Evolutionary conservation across 2,329 filamentous ascomycete species (phyloP).

Genomic region (Fusarium coicis): DNA sequence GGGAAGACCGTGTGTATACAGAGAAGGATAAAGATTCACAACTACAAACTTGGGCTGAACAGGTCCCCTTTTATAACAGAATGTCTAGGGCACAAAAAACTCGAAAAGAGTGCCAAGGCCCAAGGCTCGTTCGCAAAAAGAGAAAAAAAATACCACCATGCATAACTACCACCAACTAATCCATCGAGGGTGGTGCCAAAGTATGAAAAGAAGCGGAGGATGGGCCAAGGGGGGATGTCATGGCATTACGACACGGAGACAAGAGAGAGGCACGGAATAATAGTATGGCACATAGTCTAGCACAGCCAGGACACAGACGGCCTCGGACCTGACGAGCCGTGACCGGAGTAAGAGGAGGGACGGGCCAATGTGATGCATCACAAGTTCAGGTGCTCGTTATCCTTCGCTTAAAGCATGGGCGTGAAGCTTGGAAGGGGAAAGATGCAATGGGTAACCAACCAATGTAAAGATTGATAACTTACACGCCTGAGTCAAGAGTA

Average conservation of each 20-base stretch:
- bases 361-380: conserved; percentile 39
- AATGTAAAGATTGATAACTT: conserved; percentile 31
- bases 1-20: conserved; percentile 13
- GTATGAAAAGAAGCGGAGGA: conserved; percentile 15
- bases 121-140: conserved; percentile 5
- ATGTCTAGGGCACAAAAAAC: conserved; percentile 12
- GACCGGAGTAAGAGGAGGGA: conserved; percentile 14
- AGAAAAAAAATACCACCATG: conserved; percentile 26
- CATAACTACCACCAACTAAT: conserved; percentile 22
- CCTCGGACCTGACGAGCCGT: conserved; percentile 12
- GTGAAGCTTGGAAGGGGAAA: conserved; percentile 20
- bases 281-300: background rate
- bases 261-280: conserved; percentile 16
- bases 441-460: background rate
- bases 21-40: conserved; percentile 20
- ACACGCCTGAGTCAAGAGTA: conserved; percentile 21
- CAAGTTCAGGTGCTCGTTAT: conserved; percentile 18
- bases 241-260: conserved; percentile 25
- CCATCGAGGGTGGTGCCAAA: conserved; percentile 34
- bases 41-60: conserved; percentile 16
- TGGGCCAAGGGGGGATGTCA: conserved; percentile 12
- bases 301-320: background rate
- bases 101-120: conserved; percentile 26
- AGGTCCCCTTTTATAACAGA: conserved; percentile 35
- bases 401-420: conserved; percentile 24